Base-by-base conservation (phyloP, 345 rosid species). In the Arabidopsis arenosa region DNA sequence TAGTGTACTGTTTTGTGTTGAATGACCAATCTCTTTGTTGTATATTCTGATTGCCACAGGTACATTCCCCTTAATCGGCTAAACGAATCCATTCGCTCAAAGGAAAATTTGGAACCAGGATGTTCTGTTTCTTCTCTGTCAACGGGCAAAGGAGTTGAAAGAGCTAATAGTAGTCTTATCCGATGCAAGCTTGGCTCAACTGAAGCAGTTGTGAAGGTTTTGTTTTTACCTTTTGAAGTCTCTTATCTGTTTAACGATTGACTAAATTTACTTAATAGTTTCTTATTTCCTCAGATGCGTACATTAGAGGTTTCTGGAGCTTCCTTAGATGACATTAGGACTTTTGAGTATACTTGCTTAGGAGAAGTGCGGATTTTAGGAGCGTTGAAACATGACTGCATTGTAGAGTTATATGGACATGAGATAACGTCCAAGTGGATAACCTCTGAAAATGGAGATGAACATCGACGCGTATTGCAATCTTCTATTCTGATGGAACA, bases 331-430 rank as follows among this genome's bases (percentile, higher is more conserved):
- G 88, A 87, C 32, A 83, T 86, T 58, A 89, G 84, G 86, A 88
- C 83, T 23, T 92, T 90, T 62, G 98, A 95, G 83, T 87, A 84
- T 60, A 87, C 79, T 80, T 95, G 93, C 77, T 80, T 95, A 9
- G 97, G 98, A 21, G 99, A 95, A 83, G 93, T 92, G 33, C 83
- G 99, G 74, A 85, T 95, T 41, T 61, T 95, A 57, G 90, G 99
- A 77, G 81, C 85, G 41, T 67, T 95, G 81, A 82, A 77, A 61
- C 98, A 95, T 77, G 76, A 97, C 41, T 95, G 96, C 80, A 89
- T 95, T 65, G 91, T 95, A 68, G 87, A 92, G 81, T 78, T 92
- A 85, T 88, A 85, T 23, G 99, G 98, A 64, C 99, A 95, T 82
- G 86, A 87, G 82, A 80, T 95, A 73, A 84, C 90, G 73, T 87